Evolutionary conservation across 139 green algal species (phyloP), one percentile per base, ranked within the genome.

Genomic region (Tetradesmus obliquus): DNA sequence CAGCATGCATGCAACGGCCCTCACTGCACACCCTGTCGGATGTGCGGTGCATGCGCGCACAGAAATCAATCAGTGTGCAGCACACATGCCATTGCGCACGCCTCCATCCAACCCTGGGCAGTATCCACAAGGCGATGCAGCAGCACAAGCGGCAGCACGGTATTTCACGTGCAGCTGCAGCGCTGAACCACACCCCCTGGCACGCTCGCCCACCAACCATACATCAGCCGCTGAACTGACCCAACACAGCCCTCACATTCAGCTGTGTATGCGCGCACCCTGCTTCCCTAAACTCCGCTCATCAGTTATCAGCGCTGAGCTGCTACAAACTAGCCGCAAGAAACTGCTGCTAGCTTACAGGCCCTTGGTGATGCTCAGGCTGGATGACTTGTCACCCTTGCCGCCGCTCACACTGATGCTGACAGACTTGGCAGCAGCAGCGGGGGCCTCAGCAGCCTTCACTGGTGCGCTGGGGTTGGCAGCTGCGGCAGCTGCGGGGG

Each of bases 291-390:
- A 54, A 3, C 22, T 54, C 74, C n/a, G 3, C 53, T 3, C 5
- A 9, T 82, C 74, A 22, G n/a, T 54, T 54, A 22, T 54, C n/a
- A 51, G 24, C 74, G 7, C n/a, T 54, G 24, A 82, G 74, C 74
- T 82, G 74, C 24, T 53, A 82, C 74, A 82, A 51, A 82, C 74
- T 54, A 55, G 74, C 74, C 53, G 24, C 74, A 82, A 22, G n/a
- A 82, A 82, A n/a, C 74, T 76, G 66, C 66, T n/a, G 66, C 66
- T 76, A 76, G 74, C 74, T 82, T 82, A 82, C 74, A 82, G 24
- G 20, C 74, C 74, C 74, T 82, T 82, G 74, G 22, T 17, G n/a
- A 82, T 82, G 74, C 74, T 82, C n/a, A 82, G n/a, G 74, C 74
- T 82, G n/a, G 24, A 20, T 5, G n/a, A 20, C 74, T 82, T 82